Base-by-base conservation (phyloP, 2,329 filamentous ascomycete genomes). In the Zopfia rhizophila region DNA sequence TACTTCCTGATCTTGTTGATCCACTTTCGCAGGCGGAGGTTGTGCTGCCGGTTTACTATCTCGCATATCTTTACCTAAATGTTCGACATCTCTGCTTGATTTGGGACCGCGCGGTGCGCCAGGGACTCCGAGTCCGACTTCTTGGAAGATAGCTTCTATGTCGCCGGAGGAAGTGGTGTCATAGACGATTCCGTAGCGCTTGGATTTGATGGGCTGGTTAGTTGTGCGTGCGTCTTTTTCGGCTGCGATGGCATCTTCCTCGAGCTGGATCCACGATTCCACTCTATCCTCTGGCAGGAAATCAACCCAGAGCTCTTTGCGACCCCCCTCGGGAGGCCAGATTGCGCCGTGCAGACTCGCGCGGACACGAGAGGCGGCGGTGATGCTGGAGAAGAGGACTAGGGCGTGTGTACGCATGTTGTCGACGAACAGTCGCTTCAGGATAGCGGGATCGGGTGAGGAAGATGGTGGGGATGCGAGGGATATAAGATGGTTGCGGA, bases 331-430 rank as follows among this genome's bases (percentile, higher is more conserved):
- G 47, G 91, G 84, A 1, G 93, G 93, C 90, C 92, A 97, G 24
- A 91, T 82, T 16, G 82, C 82, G 46, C 85, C 83, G 71, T 99
- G 93, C 2, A 97, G 77, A 2, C 82, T 82, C 7, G 84, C 81
- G 36, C 93, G 88, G 7, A 90, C 91, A 16, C 90, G 83, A 0
- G 87, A 85, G 3, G 94, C 94, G 3, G 88, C 86, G 3, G 85
- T 77, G 7, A 85, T 76, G 32, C 79, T 87, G 31, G 78, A 76
- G 67, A 97, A 93, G 17, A 83, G 76, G 25, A 87, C 88, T 64
- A 97, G 89, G 7, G 91, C 91, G 69, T 99, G 94, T 0, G 92
- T 95, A 54, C 89, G 87, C 62, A 97, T 89, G 22, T 81, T 79
- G 68, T 97, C 93, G 27, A 97, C 80, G 66, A 90, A 91, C 63